A percentile compares a stretch with the other conserved stretches of the same genome.
Evolutionary conservation across 2,329 filamentous ascomycete genomes (phyloP).

Genomic region (Nigrospora oryzae): DNA sequence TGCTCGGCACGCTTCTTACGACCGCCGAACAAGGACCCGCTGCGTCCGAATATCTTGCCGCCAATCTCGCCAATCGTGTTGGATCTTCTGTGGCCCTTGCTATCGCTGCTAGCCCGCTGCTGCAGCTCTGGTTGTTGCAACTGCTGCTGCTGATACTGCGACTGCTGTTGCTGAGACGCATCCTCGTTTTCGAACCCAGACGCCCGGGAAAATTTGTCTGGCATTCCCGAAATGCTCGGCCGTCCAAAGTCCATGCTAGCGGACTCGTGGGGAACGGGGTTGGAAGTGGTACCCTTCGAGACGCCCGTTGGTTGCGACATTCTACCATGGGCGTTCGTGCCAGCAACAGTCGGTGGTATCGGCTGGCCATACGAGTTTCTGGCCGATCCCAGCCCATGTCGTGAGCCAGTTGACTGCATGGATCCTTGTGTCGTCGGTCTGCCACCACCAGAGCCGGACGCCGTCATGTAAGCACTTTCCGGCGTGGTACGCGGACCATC

Average conservation of each 20-base stretch:
- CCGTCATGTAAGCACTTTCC: slow-evolving; percentile 44
- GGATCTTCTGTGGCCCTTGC: slow-evolving; percentile 57
- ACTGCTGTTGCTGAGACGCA: background rate
- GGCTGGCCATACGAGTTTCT: slow-evolving; percentile 83
- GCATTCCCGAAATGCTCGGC: slow-evolving; percentile 47
- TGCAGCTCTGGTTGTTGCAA: slow-evolving; percentile 20
- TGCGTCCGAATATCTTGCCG: slow-evolving; percentile 77
- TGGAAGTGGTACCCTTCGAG: slow-evolving; percentile 60
- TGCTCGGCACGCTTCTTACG: slow-evolving; percentile 23
- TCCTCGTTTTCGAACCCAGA: slow-evolving; percentile 50
- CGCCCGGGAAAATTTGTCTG: slow-evolving; percentile 48
- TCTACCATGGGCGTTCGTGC: slow-evolving; percentile 81
- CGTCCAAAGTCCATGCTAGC: slow-evolving; percentile 45
- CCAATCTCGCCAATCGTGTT: slow-evolving; percentile 74
- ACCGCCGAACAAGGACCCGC: slow-evolving; percentile 71
- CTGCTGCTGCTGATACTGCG: background rate
- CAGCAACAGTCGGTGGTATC: slow-evolving; percentile 75
- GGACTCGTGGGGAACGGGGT: slow-evolving; percentile 50
- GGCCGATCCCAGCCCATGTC: slow-evolving; percentile 38
- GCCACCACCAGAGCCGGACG: slow-evolving; percentile 32
- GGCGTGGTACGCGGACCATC: slow-evolving; percentile 43
- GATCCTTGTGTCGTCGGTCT: slow-evolving; percentile 79
- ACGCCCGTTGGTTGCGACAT: slow-evolving; percentile 70
- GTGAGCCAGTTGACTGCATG: slow-evolving; percentile 60
- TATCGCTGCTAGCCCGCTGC: slow-evolving; percentile 23